phyloP scores from a whole-genome alignment of 805 yeast genomes.

The Lipomyces starkeyi region DNA sequence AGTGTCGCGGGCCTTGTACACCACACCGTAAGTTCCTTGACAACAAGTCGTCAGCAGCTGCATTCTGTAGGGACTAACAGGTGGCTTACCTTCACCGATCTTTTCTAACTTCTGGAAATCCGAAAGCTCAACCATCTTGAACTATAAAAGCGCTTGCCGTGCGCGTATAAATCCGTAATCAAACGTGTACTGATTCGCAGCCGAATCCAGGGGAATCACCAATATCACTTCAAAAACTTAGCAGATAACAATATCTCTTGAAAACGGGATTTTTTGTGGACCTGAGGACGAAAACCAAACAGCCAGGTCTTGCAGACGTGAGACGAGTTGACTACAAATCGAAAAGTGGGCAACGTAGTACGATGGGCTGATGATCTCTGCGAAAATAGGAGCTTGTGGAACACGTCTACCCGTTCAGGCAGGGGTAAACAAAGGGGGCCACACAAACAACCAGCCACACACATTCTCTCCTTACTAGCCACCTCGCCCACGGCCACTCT shows the following conservation, averaged over 20 bases:
- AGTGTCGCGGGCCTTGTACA: conserved; percentile 90
- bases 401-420: background rate
- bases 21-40: conserved; percentile 92
- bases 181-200: background rate
- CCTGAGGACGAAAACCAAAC: background rate
- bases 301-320: background rate
- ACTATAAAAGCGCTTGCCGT: background rate
- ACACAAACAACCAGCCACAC: background rate
- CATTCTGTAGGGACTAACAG: background rate
- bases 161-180: background rate
- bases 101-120: conserved; percentile 94
- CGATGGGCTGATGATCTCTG: background rate
- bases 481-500: no score
- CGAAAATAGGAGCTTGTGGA: background rate
- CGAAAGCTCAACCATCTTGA: conserved; percentile 78
- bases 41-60: background rate
- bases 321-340: background rate
- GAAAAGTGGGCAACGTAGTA: background rate
- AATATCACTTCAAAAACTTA: background rate
- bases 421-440: conserved; percentile 1
- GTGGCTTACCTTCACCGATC: conserved; percentile 86
- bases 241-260: background rate
- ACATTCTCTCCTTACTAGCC: no score
- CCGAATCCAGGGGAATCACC: background rate
- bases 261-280: background rate